Evolutionary conservation across 164 flowering plant species (phyloP).

Genomic region (Sedum album): DNA sequence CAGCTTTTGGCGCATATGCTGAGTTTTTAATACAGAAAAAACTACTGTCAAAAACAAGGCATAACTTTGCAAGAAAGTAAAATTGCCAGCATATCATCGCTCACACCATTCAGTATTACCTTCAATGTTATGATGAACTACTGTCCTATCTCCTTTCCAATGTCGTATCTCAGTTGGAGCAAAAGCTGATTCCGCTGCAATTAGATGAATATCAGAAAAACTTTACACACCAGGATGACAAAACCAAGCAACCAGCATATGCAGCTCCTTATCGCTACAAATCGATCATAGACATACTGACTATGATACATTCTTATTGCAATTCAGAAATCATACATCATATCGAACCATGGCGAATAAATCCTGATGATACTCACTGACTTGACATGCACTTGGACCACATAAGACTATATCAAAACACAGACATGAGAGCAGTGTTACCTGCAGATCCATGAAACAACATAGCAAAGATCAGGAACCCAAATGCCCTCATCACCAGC

Average conservation of each 20-base stretch:
- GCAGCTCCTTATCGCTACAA: background rate
- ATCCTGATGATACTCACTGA: no score
- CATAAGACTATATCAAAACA: background rate
- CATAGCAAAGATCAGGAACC: background rate
- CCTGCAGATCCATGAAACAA: conserved; percentile 7
- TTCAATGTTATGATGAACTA: background rate
- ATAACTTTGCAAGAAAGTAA: background rate
- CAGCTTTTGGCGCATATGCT: background rate
- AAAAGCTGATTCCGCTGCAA: background rate
- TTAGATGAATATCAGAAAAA: background rate
- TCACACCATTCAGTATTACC: background rate
- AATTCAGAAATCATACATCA: background rate
- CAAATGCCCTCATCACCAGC: conserved; percentile 5
- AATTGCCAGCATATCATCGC: no score
- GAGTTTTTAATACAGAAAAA: background rate
- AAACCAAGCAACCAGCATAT: background rate
- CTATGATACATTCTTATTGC: background rate
- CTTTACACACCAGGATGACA: no score
- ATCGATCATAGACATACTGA: background rate
- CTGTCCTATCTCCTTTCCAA: background rate
- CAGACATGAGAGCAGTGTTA: background rate
- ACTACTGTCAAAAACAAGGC: background rate
- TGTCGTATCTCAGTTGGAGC: background rate
- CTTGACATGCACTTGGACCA: background rate
- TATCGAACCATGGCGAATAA: no score